Conservation (phyloP, 108 stramenopile genomes). For the Skeletonema costatum region DNA sequence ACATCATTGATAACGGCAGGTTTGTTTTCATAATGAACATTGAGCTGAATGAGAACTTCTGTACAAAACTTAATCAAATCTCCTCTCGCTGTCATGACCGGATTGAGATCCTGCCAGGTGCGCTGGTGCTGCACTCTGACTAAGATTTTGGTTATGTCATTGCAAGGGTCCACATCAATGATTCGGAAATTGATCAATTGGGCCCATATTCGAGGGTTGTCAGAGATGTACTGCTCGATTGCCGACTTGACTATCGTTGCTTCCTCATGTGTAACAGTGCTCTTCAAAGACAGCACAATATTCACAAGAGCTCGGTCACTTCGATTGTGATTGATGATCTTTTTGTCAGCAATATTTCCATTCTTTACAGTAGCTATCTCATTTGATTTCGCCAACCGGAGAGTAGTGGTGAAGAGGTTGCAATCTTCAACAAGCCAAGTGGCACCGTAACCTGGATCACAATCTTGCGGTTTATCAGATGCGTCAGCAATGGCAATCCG, state of each 20-base stretch:
- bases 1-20: neutral
- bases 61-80: slow-evolving; percentile 55
- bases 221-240: slow-evolving; percentile 59
- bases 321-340: slow-evolving; percentile 76
- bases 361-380: slow-evolving; percentile 79
- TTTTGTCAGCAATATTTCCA: slow-evolving; percentile 48
- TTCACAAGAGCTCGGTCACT: slow-evolving; percentile 65
- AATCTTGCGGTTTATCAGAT: slow-evolving; percentile 17
- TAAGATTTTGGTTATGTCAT: slow-evolving; percentile 43
- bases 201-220: slow-evolving; percentile 69
- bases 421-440: slow-evolving; percentile 87
- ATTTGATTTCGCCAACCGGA: slow-evolving; percentile 66
- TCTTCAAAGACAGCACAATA: slow-evolving; percentile 42
- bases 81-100: slow-evolving; percentile 52
- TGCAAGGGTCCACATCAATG: slow-evolving; percentile 53
- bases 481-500: slow-evolving; percentile 68
- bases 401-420: slow-evolving; percentile 70
- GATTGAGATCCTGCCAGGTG: slow-evolving; percentile 65
- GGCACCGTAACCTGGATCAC: slow-evolving; percentile 32
- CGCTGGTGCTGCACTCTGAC: slow-evolving; percentile 61
- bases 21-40: slow-evolving; percentile 34
- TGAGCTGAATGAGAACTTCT: slow-evolving; percentile 49
- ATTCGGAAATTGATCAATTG: slow-evolving; percentile 57
- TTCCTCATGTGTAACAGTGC: slow-evolving; percentile 57
- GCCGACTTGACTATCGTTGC: slow-evolving; percentile 57